Base-by-base conservation (phyloP, 352 stramenopile genomes). In the Halophytophthora batemanensis region DNA sequence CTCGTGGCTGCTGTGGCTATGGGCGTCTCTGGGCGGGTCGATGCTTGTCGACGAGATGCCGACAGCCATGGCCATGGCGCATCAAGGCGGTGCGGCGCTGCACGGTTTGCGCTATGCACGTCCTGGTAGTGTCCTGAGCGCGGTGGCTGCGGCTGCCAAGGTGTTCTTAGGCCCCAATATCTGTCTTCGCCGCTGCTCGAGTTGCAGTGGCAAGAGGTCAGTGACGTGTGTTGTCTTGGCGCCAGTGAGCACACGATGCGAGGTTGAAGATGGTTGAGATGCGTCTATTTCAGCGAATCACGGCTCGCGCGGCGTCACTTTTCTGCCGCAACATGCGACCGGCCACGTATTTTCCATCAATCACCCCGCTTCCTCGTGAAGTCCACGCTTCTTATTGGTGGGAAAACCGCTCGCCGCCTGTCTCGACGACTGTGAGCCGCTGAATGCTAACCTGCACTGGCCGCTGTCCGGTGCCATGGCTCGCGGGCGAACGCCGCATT, bases 1-100 rank as follows among this genome's bases (percentile, higher is more conserved):
- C 23, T 14, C 19, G 15, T 14, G 14, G 36, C 6, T 39, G 2
- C 19, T 48, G 7, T 43, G 46, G 12, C 7, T 39, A 22, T 73
- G 98, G 82, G 87, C 97, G 15, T 56, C 72, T 0, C 76, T 98
- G 14, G 96, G 96, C 19, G 89, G 98, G 12, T 90, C 86, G 14
- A 99, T 97, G 64, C 66, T 99, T 14, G 77, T 99, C 59, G 92
- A 96, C 45, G 96, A 97, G 61, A 93, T 98, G 33, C 96, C 96
- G 2, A 88, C 97, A 18, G 60, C 70, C 19, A 66, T 99, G 13
- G 95, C 95, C 25, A 94, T 97, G 45, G 82, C 77, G 29, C 96
- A 99, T 75, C 90, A 98, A 36, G 66, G 72, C 7, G 76, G 76
- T 3, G 76, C 79, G 2, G 65, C 56, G 4, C 42, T 83, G 38